A percentile compares a stretch with the other conserved stretches of the same genome.
phyloP scores from a whole-genome alignment of 371 early-diverging fungal genomes.

The Mucor piriformis region DNA sequence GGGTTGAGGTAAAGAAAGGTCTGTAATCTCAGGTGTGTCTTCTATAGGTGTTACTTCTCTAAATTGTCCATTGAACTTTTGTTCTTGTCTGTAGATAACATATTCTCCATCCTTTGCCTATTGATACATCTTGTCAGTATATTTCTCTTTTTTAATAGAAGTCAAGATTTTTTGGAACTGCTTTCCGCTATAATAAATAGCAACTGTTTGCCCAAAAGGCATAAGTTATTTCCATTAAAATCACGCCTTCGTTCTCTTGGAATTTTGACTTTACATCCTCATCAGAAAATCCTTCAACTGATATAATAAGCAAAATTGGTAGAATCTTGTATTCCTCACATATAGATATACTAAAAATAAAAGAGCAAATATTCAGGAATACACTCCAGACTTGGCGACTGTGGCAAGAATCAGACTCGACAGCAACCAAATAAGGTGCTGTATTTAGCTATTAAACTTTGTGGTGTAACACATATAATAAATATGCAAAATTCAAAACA shows the following conservation, averaged over 20 bases:
- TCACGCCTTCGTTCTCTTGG: background rate
- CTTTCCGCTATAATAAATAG: background rate
- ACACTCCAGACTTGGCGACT: too few species aligned
- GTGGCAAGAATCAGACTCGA: too few species aligned
- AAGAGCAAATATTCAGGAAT: too few species aligned
- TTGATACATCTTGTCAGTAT: slow-evolving; percentile 1
- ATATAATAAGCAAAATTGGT: background rate
- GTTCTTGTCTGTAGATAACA: slow-evolving; percentile 13
- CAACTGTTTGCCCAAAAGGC: slow-evolving; percentile 1
- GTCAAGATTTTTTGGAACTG: too few species aligned
- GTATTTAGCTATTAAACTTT: too few species aligned
- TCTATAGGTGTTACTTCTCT: slow-evolving; percentile 11
- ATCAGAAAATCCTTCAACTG: slow-evolving; percentile 1
- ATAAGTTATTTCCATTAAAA: background rate
- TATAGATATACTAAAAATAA: background rate
- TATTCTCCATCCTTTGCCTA: slow-evolving; percentile 10
- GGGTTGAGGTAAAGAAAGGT: slow-evolving; percentile 4
- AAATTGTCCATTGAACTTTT: slow-evolving; percentile 7
- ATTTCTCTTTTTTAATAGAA: background rate
- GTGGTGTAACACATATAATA: too few species aligned
- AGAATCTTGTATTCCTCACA: slow-evolving; percentile 3
- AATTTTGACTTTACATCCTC: slow-evolving; percentile 3
- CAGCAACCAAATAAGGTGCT: too few species aligned
- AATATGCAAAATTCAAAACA: too few species aligned
- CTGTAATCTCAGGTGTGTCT: slow-evolving; percentile 8